Evolutionary conservation across 2,329 filamentous ascomycete genomes (phyloP).

Genomic region (Trichophyton simii): DNA sequence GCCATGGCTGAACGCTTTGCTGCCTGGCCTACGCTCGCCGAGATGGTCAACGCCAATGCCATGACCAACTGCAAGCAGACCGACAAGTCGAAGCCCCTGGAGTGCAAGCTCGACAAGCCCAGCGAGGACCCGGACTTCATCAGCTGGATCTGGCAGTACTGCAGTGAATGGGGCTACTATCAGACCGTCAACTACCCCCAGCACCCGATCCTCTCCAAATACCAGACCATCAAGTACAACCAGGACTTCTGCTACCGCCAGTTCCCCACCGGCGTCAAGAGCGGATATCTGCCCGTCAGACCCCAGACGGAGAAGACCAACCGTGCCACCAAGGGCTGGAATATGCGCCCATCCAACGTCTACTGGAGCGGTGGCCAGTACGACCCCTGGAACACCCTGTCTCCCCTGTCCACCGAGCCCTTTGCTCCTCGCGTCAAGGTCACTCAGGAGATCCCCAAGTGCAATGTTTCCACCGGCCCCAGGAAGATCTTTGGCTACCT

Average conservation of each 20-base stretch:
- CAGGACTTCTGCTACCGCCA: constrained; percentile 37
- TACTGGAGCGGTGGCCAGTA: constrained; percentile 41
- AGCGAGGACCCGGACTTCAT: constrained; percentile 28
- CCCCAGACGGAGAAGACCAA: constrained; percentile 33
- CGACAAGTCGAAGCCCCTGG: constrained; percentile 14
- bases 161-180: constrained; percentile 42
- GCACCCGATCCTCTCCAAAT: constrained; percentile 37
- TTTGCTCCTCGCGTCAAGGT: constrained; percentile 30
- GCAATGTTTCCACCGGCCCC: constrained; percentile 26
- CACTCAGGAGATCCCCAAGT: constrained; percentile 33
- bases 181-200: constrained; percentile 38
- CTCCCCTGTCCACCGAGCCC: constrained; percentile 30
- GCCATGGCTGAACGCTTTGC: constrained; percentile 33
- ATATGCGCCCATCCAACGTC: constrained; percentile 39
- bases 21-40: constrained; percentile 26
- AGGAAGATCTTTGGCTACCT: constrained; percentile 39
- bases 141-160: constrained; percentile 42
- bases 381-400: constrained; percentile 41
- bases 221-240: constrained; percentile 34
- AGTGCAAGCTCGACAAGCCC: constrained; percentile 29
- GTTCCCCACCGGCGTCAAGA: constrained; percentile 33
- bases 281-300: constrained; percentile 30
- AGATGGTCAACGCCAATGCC: constrained; percentile 29
- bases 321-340: constrained; percentile 38
- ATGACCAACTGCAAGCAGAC: constrained; percentile 31